A percentile compares a stretch with the other conserved stretches of the same genome.
Evolutionary conservation across 73 alveolate species (phyloP).

Genomic region (Paramecium tetraurelia): DNA sequence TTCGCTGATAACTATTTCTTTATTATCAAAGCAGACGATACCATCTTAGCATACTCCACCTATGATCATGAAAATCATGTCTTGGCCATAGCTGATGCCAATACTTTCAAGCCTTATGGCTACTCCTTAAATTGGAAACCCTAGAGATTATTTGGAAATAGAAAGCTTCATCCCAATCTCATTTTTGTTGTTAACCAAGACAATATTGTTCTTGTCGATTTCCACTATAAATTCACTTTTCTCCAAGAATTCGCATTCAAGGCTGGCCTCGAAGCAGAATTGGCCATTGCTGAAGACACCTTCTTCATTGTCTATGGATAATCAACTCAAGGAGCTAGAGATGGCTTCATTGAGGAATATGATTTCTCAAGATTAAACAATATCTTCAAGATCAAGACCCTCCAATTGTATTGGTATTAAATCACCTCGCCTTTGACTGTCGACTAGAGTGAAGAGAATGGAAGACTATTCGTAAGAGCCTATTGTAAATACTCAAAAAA

Average conservation of each 20-base stretch:
- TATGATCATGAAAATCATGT: background rate
- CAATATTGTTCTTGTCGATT: conserved; percentile 9
- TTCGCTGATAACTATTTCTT: background rate
- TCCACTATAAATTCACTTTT: conserved; percentile 1
- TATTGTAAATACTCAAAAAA: background rate
- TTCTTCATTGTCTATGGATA: background rate
- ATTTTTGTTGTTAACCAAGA: background rate
- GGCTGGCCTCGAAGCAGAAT: background rate
- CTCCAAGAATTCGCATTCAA: background rate
- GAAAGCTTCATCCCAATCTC: background rate
- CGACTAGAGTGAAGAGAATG: conserved; percentile 17
- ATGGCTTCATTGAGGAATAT: background rate
- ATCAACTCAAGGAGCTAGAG: background rate
- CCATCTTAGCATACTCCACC: background rate
- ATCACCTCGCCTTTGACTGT: background rate
- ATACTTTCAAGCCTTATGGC: background rate
- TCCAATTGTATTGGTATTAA: background rate
- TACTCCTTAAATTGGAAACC: conserved; percentile 25
- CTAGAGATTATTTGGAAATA: conserved; percentile 13
- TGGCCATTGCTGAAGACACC: background rate
- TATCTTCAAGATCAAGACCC: background rate
- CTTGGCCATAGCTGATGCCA: background rate
- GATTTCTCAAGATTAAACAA: conserved; percentile 9
- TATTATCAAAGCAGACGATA: background rate
- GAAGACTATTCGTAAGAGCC: background rate